Evolutionary conservation across 2,329 filamentous ascomycete species (phyloP).

Genomic region (Didymella exigua): DNA sequence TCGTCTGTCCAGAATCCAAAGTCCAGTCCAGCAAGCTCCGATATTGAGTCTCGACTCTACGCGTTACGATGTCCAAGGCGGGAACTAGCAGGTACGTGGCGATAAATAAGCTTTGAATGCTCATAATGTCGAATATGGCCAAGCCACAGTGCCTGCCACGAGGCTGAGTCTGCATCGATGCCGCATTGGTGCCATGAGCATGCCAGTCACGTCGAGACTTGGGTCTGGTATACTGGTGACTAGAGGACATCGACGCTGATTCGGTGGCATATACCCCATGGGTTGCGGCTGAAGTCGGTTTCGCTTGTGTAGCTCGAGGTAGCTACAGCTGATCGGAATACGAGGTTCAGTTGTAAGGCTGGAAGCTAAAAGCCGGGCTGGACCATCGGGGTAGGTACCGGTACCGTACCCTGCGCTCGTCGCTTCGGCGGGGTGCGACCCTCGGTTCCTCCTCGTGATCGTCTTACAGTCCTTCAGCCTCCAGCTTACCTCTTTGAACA

Average conservation of each 20-base stretch:
- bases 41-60: background rate
- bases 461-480: background rate
- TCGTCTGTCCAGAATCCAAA: too few relatives aligned
- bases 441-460: background rate
- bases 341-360: background rate
- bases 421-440: background rate
- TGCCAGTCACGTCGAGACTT: background rate
- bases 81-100: background rate
- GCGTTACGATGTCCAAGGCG: background rate
- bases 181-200: background rate
- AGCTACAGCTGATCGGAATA: background rate
- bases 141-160: background rate
- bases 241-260: background rate
- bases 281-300: background rate
- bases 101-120: background rate
- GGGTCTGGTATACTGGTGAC: background rate
- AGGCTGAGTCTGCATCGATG: background rate
- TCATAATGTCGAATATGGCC: background rate
- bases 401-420: background rate
- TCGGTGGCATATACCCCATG: background rate
- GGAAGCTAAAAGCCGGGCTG: background rate
- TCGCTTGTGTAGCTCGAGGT: background rate
- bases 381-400: background rate
- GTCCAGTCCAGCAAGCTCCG: too few relatives aligned
- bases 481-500: background rate